Evolutionary conservation across 192 early-diverging fungal species (phyloP).

Genomic region (Coemansia sp.): DNA sequence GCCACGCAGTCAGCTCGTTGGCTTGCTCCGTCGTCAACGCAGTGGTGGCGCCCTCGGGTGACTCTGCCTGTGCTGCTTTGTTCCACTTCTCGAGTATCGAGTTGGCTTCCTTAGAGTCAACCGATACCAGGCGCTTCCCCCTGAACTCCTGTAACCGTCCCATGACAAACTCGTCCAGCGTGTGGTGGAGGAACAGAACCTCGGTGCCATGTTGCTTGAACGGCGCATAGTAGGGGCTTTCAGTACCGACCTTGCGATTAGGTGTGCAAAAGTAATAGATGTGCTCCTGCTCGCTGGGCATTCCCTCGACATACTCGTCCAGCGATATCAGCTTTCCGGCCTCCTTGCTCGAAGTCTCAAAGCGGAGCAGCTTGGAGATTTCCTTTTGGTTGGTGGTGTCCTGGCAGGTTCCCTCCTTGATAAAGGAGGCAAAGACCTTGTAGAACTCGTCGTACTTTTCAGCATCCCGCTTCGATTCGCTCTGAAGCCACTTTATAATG

Average conservation of each 20-base stretch:
- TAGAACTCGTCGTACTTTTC: slow-evolving; percentile 72
- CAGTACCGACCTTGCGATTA: slow-evolving; percentile 63
- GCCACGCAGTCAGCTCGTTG: slow-evolving; percentile 62
- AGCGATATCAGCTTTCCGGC: slow-evolving; percentile 56
- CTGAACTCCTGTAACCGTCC: slow-evolving; percentile 71
- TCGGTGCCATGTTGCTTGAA: slow-evolving; percentile 86
- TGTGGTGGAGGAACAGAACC: slow-evolving; percentile 78
- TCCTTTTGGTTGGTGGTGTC: slow-evolving; percentile 67
- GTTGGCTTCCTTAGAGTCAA: slow-evolving; percentile 62
- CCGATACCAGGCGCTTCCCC: slow-evolving; percentile 67
- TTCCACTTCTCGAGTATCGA: slow-evolving; percentile 67
- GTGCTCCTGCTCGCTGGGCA: slow-evolving; percentile 87
- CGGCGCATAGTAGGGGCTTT: slow-evolving; percentile 90
- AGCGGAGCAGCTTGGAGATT: slow-evolving; percentile 81
- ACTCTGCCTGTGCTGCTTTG: slow-evolving; percentile 55
- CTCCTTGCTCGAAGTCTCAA: slow-evolving; percentile 62
- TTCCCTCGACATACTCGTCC: slow-evolving; percentile 78
- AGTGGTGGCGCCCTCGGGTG: slow-evolving; percentile 29
- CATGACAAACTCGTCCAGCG: slow-evolving; percentile 76
- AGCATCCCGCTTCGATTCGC: slow-evolving; percentile 62
- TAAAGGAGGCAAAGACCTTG: slow-evolving; percentile 66
- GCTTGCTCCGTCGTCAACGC: slow-evolving; percentile 57
- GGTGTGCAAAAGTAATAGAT: slow-evolving; percentile 86
- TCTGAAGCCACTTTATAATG: slow-evolving; percentile 80
- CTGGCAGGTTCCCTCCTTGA: slow-evolving; percentile 92